Base-by-base conservation (phyloP, 1,284 basidiomycete genomes). In the Ustilago trichophora region DNA sequence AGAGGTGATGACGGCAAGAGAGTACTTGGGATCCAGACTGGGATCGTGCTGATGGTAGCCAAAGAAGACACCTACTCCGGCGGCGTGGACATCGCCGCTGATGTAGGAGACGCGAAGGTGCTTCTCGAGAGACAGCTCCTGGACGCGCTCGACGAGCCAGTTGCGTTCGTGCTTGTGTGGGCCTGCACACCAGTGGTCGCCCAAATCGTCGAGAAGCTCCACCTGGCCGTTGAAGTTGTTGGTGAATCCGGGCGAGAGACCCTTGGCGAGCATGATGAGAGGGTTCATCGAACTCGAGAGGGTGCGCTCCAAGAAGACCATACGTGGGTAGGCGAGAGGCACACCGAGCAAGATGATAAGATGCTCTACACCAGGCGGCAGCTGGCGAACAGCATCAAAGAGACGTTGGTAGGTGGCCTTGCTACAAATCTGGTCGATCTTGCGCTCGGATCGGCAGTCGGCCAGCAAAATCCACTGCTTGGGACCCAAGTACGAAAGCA, bases 121-220 rank as follows among this genome's bases (percentile, higher is more conserved):
- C 26, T 69, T 72, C 37, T 74, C 69, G n/a, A 76, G 43, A 8
- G 69, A 64, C 5, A 81, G 25, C 46, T 76, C 67, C 48, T 81
- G 78, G 4, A 73, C 64, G 2, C 89, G 86, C 60, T 90, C 85
- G 29, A 98, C 87, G 15, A 98, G 85, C 88, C 88, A 89, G 81
- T 98, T 98, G 46, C 95, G 88, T 82, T 98, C 95, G 83, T 86
- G 85, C 88, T 96, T 85, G 73, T 85, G 84, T 4, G 71, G 71
- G 18, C 62, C 76, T 1, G 83, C 81, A 48, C 81, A 83, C 80
- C 96, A 85, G 83, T 97, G 93, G 82, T 98, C 93, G 47, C 96
- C 72, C 15, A 82, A 49, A 40, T 82, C 81, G 41, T 82, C 81
- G 11, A 82, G 72, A 11, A 82, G 60, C 46, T 82, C 80, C 10